Evolutionary conservation across 345 rosid species (phyloP), one percentile per base, ranked within the genome.

Genomic region (Euclidium syriacum): DNA sequence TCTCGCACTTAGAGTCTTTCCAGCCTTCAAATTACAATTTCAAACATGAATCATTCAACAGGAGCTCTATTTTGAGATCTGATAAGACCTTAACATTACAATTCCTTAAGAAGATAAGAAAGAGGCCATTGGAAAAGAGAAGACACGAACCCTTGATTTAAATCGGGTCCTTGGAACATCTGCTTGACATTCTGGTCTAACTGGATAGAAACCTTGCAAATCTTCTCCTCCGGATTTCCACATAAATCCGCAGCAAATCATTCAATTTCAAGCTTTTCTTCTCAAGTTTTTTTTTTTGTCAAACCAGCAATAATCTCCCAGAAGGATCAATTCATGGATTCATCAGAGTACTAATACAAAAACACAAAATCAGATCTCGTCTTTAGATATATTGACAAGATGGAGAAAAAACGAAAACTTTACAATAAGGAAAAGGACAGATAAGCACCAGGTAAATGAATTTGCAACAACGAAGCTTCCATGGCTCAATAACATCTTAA

Each of bases 1-100:
- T 76, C 97, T 85, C 39, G 81, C 82, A 67, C 98, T 85, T 25
- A 92, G 88, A 42, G 97, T 92, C 69, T 85, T 89, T 33, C 98
- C 98, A 47, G 88, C 82, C 98, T 92, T 27, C 42, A 67, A 53
- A 43, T 3, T 19, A 8, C 15, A 5, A n/a, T 3, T 38, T 40
- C 19, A 39, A n/a, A n/a, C 5, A 58, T 18, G 30, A 8, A 41
- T 58, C 30, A 58, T 59, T 6, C 6, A 29, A 4, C 2, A 17
- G 2, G 1, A 2, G 7, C 6, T 40, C 11, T 40, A n/a, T n/a
- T n/a, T 42, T 2, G 19, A 48, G 11, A 7, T 1, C 18, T 7
- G 1, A 39, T 0, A 1, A 38, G 11, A 10, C 23, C 14, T 8
- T 15, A 12, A 27, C 0, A 11, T 15, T 15, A n/a, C 7, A 48